Evolutionary conservation across 192 early-diverging fungal species (phyloP), one percentile per base, ranked within the genome.

Genomic region (Diversispora epigaea): DNA sequence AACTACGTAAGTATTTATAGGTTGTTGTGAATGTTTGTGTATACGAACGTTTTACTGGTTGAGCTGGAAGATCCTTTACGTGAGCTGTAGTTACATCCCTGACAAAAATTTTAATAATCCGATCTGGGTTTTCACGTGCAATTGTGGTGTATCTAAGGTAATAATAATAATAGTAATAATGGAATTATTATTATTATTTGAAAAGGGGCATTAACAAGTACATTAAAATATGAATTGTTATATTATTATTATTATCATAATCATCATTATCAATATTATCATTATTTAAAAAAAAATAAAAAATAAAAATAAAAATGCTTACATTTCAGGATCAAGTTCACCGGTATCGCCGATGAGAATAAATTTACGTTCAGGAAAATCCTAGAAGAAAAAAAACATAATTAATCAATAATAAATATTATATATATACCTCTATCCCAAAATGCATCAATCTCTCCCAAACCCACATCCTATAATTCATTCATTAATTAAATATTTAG

Each of bases 291-390:
- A 52, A 6, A 10, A 62, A 71, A 4, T 19, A 21, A 45, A 49
- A 39, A 58, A 39, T 5, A 19, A 44, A 73, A n/a, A n/a, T n/a
- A n/a, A n/a, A 55, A 22, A 4, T 3, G 72, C 47, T 21, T 60
- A 77, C 17, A 91, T 91, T 72, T 95, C 92, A 57, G 94, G 80
- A 70, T 96, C 95, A 52, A 89, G 85, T 80, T 96, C 92, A 43
- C 95, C 93, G 57, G 87, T 86, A 75, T 96, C 95, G 17, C 95
- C 95, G 4, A 96, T 87, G 19, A 96, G 81, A 49, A 96, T 87
- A 79, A 91, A 96, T 72, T 85, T 86, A 43, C 92, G 86, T 19
- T 86, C 52, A 32, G 93, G 93, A 65, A 94, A 95, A 69, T 88
- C 88, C 50, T 80, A 62, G 45, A 89, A 73, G 15, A 61, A 61